phyloP scores from a whole-genome alignment of 306 rosid genomes.

The Mimosa bimucronata region DNA sequence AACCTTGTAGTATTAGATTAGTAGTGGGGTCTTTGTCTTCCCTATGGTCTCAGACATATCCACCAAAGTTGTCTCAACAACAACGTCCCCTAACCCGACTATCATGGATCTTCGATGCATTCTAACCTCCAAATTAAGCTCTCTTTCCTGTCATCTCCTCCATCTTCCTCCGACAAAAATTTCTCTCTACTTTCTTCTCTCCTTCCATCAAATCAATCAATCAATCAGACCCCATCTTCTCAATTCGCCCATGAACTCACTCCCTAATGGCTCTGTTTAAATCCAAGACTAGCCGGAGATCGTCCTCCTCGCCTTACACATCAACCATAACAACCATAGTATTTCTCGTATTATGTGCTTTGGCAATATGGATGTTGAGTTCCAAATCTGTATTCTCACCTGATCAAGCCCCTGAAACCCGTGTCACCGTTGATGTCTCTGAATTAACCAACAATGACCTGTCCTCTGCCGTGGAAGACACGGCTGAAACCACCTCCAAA shows the following conservation, averaged over 20 bases:
- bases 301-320: slow-evolving; percentile 58
- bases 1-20: too few relatives aligned
- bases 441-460: slow-evolving; percentile 20
- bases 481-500: neutral
- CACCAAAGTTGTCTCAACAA: slow-evolving; percentile 28
- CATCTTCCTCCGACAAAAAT: slow-evolving; percentile 22
- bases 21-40: neutral
- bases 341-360: slow-evolving; percentile 63
- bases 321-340: slow-evolving; percentile 61
- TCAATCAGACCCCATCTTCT: neutral
- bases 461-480: slow-evolving; percentile 25
- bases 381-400: slow-evolving; percentile 50
- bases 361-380: slow-evolving; percentile 73
- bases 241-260: neutral
- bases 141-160: neutral
- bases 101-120: slow-evolving; percentile 63
- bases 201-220: neutral
- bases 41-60: neutral
- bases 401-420: slow-evolving; percentile 27
- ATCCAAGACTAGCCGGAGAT: slow-evolving; percentile 55
- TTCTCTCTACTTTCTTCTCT: neutral
- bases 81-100: slow-evolving; percentile 61
- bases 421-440: slow-evolving; percentile 14
- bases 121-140: slow-evolving; percentile 46
- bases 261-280: slow-evolving; percentile 52